Evolutionary conservation across 805 yeast species (phyloP).

Genomic region (Nakazawaea siamensis): DNA sequence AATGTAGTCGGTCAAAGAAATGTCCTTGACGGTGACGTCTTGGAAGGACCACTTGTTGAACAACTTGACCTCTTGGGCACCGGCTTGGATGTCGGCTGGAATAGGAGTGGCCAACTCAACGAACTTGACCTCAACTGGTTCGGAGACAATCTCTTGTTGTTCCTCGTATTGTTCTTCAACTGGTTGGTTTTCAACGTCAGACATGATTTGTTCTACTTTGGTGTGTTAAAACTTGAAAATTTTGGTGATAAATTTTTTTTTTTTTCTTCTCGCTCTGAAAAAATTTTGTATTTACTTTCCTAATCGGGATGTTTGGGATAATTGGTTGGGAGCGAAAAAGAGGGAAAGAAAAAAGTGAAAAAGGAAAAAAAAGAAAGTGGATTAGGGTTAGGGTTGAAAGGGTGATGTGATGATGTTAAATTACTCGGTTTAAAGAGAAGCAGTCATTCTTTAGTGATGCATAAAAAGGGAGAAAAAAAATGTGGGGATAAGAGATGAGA

Average conservation of each 20-base stretch:
- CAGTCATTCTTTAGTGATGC: too few relatives aligned
- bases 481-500: background rate
- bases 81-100: conserved; percentile 94
- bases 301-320: conserved; percentile 7
- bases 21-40: conserved; percentile 95
- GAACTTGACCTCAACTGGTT: conserved; percentile 70
- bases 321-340: background rate
- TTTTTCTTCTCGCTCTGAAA: conserved; percentile 1
- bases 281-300: conserved; percentile 4
- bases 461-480: background rate
- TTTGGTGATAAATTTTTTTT: too few relatives aligned
- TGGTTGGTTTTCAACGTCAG: conserved; percentile 70
- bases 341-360: background rate
- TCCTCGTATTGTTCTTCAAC: conserved; percentile 36
- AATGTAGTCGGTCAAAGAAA: conserved; percentile 96
- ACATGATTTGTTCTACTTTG: too few relatives aligned
- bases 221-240: too few relatives aligned
- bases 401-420: background rate
- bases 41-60: conserved; percentile 99
- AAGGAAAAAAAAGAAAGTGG: too few relatives aligned
- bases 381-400: too few relatives aligned
- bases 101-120: conserved; percentile 90
- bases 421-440: background rate
- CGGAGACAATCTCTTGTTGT: conserved; percentile 70
- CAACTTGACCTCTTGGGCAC: conserved; percentile 92